Percentiles rank a stretch among this genome's conserved stretches.
Conservation (phyloP, 495 filamentous ascomycete genomes). For the Penicillium longicatenatum region DNA sequence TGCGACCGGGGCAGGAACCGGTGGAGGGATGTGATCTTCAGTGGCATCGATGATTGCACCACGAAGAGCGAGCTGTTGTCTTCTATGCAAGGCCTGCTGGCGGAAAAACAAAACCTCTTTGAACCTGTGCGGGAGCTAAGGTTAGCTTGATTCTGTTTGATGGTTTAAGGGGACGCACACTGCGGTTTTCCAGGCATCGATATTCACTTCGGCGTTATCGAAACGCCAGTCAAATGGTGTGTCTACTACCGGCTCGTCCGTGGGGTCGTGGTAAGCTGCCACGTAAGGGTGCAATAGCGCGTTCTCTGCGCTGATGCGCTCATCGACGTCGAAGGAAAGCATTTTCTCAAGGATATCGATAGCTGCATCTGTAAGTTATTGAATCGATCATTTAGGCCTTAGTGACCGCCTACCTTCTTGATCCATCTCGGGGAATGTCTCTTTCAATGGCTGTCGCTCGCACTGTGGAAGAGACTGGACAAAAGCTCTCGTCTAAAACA, state of each 20-base stretch:
- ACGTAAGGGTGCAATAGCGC: slow-evolving; percentile 88
- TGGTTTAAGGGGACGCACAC: neutral
- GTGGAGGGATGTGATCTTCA: neutral
- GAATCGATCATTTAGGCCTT: neutral
- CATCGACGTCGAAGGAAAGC: slow-evolving; percentile 93
- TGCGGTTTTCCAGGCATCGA: neutral
- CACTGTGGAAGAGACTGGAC: slow-evolving; percentile 6
- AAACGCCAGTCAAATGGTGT: slow-evolving; percentile 99
- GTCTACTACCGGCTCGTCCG: slow-evolving; percentile 88
- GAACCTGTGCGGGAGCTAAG: neutral
- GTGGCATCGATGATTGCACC: neutral
- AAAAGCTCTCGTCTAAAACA: slow-evolving; percentile 3
- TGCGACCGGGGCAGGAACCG: neutral
- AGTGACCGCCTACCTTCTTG: neutral
- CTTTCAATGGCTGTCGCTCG: neutral
- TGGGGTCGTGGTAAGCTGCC: slow-evolving; percentile 93
- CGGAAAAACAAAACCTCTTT: slow-evolving; percentile 2
- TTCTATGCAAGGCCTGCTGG: neutral
- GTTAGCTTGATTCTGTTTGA: neutral
- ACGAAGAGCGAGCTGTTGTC: neutral
- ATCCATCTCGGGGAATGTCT: neutral
- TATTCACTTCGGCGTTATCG: neutral
- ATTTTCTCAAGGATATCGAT: slow-evolving; percentile 89
- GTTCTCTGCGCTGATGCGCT: slow-evolving; percentile 77
- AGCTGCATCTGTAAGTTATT: slow-evolving; percentile 50